Evolutionary conservation across 2,329 filamentous ascomycete species (phyloP).

Genomic region (Kalmusia sp.): DNA sequence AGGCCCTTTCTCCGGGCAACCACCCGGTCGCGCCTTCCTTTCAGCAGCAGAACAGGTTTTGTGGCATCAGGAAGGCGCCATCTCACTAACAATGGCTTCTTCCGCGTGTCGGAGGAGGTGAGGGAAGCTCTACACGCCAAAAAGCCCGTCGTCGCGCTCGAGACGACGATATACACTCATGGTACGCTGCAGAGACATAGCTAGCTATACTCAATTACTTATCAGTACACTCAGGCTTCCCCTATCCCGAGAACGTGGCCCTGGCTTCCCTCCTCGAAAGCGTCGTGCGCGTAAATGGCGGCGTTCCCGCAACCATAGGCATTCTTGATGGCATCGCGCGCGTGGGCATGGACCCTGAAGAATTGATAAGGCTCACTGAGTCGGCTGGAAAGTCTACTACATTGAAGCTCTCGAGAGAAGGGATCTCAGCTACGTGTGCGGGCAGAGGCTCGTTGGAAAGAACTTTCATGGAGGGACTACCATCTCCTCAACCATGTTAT

Average conservation of each 20-base stretch:
- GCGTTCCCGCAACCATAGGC: conserved; percentile 87
- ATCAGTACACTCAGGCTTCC: conserved; percentile 61
- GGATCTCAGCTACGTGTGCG: conserved; percentile 83
- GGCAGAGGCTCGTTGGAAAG: conserved; percentile 71
- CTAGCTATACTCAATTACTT: not conserved
- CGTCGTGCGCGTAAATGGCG: conserved; percentile 78
- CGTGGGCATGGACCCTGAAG: conserved; percentile 76
- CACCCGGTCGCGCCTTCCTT: conserved; percentile 22
- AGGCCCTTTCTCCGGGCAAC: conserved; percentile 26
- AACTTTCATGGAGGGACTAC: conserved; percentile 89
- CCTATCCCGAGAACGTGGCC: conserved; percentile 74
- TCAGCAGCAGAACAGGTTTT: not conserved
- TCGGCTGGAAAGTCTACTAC: conserved; percentile 71
- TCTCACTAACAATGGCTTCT: conserved; percentile 57
- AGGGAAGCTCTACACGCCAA: conserved; percentile 74
- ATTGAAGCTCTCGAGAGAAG: conserved; percentile 82
- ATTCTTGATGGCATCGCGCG: conserved; percentile 82
- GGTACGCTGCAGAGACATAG: conserved; percentile 54
- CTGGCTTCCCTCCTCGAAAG: conserved; percentile 82
- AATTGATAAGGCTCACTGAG: conserved; percentile 73
- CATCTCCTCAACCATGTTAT: conserved; percentile 89
- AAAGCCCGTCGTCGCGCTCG: conserved; percentile 87
- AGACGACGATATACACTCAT: conserved; percentile 97
- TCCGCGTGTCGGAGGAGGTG: conserved; percentile 83
- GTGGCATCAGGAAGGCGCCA: conserved; percentile 24